Percentiles rank a stretch among this genome's conserved stretches.
These are phyloP conservation scores for Linaria vulgaris DNA, from an alignment of 257 asterid species.

Conservation along the genomic window DNA sequence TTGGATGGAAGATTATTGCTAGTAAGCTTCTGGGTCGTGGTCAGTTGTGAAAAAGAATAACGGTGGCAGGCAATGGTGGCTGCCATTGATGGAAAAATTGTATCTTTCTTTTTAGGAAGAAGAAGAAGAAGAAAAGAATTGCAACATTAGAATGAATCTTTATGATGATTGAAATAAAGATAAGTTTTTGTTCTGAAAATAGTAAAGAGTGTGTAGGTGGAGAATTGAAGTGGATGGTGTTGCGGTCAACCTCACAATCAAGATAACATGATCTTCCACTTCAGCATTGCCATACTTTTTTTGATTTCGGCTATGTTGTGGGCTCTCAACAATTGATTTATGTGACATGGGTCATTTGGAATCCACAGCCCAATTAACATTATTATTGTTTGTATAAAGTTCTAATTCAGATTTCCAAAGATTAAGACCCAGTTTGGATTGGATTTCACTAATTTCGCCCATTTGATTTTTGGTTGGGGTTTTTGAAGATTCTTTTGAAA, in stretches of 20 bases:
- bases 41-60: slow-evolving; percentile 37
- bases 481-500: too few relatives aligned
- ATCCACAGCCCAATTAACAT: too few relatives aligned
- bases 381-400: too few relatives aligned
- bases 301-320: neutral
- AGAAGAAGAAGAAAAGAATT: too few relatives aligned
- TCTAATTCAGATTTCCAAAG: too few relatives aligned
- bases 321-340: neutral
- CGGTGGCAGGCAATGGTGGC: slow-evolving; percentile 55
- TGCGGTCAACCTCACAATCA: slow-evolving; percentile 59
- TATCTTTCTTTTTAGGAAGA: slow-evolving; percentile 20
- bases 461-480: too few relatives aligned
- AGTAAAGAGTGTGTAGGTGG: slow-evolving; percentile 30
- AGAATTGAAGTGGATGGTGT: slow-evolving; percentile 23
- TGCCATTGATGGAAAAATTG: slow-evolving; percentile 61
- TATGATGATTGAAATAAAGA: neutral
- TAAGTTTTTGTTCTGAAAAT: slow-evolving; percentile 2
- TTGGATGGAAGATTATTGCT: slow-evolving; percentile 28
- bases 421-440: too few relatives aligned
- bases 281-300: neutral
- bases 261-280: slow-evolving; percentile 54
- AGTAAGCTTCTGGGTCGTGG: slow-evolving; percentile 30
- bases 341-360: neutral
- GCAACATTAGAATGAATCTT: slow-evolving; percentile 38
- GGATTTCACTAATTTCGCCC: too few relatives aligned